Conservation (phyloP, 805 yeast genomes). For the Candida lessepsii region DNA sequence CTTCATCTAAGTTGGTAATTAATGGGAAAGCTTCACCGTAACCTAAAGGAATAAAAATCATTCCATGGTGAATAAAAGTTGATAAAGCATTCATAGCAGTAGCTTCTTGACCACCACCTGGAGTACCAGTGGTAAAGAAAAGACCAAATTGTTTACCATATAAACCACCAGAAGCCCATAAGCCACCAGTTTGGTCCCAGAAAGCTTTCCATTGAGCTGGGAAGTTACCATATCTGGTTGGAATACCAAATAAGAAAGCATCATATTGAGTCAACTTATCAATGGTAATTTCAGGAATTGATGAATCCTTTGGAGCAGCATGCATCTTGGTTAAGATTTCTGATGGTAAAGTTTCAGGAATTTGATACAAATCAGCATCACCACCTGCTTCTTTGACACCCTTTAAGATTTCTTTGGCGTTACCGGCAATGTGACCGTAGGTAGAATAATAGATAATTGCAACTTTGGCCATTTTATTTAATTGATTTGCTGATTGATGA, state of each 20-base stretch:
- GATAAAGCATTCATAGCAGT: conserved; percentile 66
- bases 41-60: conserved; percentile 79
- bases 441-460: conserved; percentile 61
- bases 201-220: conserved; percentile 79
- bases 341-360: conserved; percentile 69
- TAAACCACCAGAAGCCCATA: conserved; percentile 75
- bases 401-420: conserved; percentile 65
- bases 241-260: conserved; percentile 81
- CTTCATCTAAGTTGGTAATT: conserved; percentile 55
- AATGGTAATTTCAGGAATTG: conserved; percentile 57
- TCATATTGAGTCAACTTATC: conserved; percentile 65
- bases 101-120: conserved; percentile 81
- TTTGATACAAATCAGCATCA: conserved; percentile 65
- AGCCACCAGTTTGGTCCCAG: conserved; percentile 75
- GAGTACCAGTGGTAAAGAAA: conserved; percentile 71
- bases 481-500: not conserved
- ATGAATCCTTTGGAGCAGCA: conserved; percentile 50
- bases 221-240: conserved; percentile 79
- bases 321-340: conserved; percentile 56
- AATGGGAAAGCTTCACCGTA: conserved; percentile 55
- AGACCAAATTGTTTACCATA: conserved; percentile 73
- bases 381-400: conserved; percentile 73
- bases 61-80: conserved; percentile 73
- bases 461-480: conserved; percentile 23
- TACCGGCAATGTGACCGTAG: conserved; percentile 69